Conservation (phyloP, 805 yeast genomes). For the Candida montana region DNA sequence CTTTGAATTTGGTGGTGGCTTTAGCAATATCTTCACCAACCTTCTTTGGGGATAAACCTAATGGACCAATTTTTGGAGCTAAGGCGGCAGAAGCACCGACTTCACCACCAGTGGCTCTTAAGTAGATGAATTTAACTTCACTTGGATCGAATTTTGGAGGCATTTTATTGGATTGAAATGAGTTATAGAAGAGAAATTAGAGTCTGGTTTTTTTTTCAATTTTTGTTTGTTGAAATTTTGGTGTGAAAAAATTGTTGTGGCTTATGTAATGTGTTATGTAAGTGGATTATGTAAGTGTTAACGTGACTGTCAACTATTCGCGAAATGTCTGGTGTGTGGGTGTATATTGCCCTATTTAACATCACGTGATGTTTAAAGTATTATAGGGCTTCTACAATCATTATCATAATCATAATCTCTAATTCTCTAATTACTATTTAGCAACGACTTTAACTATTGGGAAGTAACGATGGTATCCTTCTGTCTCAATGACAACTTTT, state of each 20-base stretch:
- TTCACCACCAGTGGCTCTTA: conserved; percentile 99
- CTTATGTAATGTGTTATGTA: background rate
- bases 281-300: too few species aligned
- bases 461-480: conserved; percentile 41
- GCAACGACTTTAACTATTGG: conserved; percentile 31
- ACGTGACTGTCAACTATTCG: too few species aligned
- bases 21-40: conserved; percentile 99
- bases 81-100: conserved; percentile 99
- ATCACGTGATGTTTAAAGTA: too few species aligned
- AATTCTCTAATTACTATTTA: too few species aligned
- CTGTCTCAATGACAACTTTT: conserved; percentile 24
- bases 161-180: conserved; percentile 40
- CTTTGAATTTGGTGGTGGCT: conserved; percentile 98
- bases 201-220: background rate
- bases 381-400: too few species aligned
- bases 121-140: conserved; percentile 97
- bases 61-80: conserved; percentile 99
- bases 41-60: conserved; percentile 99
- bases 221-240: conserved; percentile 3
- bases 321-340: conserved; percentile 4
- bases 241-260: background rate
- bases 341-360: background rate
- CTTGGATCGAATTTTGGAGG: conserved; percentile 98
- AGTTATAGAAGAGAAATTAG: background rate
- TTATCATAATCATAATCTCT: too few species aligned